Conservation (phyloP, 306 rosid species). For the Cicer judaicum region DNA sequence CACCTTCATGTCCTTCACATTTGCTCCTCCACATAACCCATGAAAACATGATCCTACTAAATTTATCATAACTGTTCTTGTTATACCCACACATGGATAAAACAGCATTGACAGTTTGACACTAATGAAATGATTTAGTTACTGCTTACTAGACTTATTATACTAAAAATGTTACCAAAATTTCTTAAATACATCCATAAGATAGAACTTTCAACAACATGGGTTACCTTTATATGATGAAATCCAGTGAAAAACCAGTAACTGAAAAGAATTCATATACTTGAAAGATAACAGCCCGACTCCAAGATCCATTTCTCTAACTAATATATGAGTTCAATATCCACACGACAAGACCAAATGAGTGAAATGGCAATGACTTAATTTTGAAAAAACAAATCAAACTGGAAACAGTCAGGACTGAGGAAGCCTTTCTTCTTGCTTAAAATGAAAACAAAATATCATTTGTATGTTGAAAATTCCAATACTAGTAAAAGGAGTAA, state of each 20-base stretch:
- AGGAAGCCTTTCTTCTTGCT: conserved; percentile 7
- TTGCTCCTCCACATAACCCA: conserved; percentile 25
- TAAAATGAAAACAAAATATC: neutral
- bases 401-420: conserved; percentile 9
- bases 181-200: conserved; percentile 17
- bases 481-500: conserved; percentile 1
- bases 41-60: neutral
- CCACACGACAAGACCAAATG: neutral
- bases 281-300: neutral
- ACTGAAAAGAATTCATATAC: neutral
- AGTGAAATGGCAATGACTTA: neutral
- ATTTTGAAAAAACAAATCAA: neutral
- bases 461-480: conserved; percentile 7
- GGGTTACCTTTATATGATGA: neutral
- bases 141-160: neutral
- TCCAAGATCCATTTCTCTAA: neutral
- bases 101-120: neutral
- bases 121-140: neutral
- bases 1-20: neutral
- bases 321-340: neutral
- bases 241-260: neutral
- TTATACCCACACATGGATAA: neutral
- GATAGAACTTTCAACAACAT: neutral
- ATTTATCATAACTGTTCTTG: neutral
- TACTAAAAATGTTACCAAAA: neutral